These are phyloP conservation scores for Pseudopithomyces chartarum DNA, from an alignment of 2,329 filamentous ascomycete genomes.

Conservation along the genomic window DNA sequence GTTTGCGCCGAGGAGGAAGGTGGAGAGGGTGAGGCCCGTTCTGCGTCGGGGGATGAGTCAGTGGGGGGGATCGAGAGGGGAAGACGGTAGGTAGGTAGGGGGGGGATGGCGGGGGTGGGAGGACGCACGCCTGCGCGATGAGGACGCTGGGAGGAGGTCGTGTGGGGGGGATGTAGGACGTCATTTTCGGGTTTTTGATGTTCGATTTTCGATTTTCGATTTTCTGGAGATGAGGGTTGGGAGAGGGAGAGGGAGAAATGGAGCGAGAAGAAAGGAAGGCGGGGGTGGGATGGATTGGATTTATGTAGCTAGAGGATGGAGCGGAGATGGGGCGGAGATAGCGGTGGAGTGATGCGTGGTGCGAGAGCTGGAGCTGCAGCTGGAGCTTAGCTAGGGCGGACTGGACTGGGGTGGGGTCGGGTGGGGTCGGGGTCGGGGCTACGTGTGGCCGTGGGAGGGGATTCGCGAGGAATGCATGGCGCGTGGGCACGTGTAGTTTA, in stretches of 20 bases:
- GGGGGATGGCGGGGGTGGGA: neutral
- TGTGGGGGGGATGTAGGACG: no score
- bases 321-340: neutral
- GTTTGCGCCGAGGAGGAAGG: constrained; percentile 37
- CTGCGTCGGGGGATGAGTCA: neutral
- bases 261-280: neutral
- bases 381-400: no score
- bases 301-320: neutral
- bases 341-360: neutral
- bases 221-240: no score
- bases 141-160: constrained; percentile 45
- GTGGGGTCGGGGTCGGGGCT: no score
- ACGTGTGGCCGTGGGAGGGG: no score
- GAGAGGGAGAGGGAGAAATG: neutral
- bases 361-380: neutral
- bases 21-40: neutral
- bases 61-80: neutral
- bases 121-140: constrained; percentile 54
- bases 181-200: constrained; percentile 18
- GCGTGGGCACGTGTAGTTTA: no score
- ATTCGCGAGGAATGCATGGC: no score
- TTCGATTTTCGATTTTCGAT: no score
- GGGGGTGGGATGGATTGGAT: neutral
- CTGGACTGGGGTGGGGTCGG: no score
- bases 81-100: neutral